Conservation (phyloP, 306 rosid species). For the Macrotyloma uniflorum region DNA sequence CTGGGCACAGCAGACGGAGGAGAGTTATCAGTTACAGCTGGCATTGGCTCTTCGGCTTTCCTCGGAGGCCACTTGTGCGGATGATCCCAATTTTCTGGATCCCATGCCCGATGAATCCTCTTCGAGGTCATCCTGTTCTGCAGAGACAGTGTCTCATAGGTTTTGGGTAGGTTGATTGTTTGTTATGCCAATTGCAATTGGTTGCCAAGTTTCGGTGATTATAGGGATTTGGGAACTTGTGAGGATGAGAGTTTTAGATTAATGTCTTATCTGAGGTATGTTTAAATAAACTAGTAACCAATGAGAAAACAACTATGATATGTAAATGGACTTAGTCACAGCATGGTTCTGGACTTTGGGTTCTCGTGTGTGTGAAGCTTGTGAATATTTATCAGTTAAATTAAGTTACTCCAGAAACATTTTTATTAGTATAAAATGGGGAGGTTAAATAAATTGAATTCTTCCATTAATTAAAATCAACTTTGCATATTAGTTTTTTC, state of each 20-base stretch:
- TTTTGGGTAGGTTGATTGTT: slow-evolving; percentile 63
- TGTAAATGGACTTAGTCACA: not conserved
- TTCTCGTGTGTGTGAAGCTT: not conserved
- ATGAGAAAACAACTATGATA: not conserved
- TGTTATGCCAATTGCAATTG: not conserved
- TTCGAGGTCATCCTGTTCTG: slow-evolving; percentile 46
- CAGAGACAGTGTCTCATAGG: slow-evolving; percentile 68
- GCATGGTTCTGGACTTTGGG: not conserved
- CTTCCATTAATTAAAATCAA: not conserved
- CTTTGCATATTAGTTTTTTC: not conserved
- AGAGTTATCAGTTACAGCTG: slow-evolving; percentile 81
- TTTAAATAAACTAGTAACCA: not conserved
- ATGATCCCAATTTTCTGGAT: slow-evolving; percentile 84
- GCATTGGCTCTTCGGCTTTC: slow-evolving; percentile 82
- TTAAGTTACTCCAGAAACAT: not conserved
- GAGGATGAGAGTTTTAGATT: not conserved
- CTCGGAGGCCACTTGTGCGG: slow-evolving; percentile 75
- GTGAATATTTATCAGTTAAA: not conserved
- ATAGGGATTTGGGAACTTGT: not conserved
- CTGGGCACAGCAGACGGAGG: slow-evolving; percentile 96
- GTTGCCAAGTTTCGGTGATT: not conserved
- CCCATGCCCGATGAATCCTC: slow-evolving; percentile 56
- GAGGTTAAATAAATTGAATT: not conserved
- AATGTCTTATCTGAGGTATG: not conserved
- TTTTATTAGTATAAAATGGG: not conserved